phyloP scores from a whole-genome alignment of 805 yeast genomes.

The Candida quercuum region DNA sequence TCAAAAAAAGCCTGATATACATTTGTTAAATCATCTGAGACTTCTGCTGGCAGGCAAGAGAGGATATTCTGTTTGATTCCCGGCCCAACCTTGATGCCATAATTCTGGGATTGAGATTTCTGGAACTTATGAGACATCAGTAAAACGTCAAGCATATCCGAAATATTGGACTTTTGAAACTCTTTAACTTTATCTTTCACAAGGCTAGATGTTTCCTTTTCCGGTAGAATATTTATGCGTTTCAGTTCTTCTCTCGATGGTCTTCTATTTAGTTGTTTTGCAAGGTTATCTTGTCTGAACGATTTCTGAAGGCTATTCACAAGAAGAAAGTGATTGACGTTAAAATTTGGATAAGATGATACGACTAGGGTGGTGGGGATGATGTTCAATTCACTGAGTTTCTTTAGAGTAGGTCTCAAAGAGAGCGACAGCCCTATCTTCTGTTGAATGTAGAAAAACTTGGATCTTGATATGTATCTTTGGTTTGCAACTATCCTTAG shows the following conservation, averaged over 20 bases:
- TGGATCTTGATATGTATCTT: constrained; percentile 16
- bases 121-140: constrained; percentile 14
- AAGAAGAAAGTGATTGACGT: constrained; percentile 4
- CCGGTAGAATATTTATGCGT: constrained; percentile 14
- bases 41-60: constrained; percentile 1
- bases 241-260: constrained; percentile 16
- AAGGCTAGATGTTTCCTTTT: constrained; percentile 4
- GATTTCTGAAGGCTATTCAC: constrained; percentile 10
- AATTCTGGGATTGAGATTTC: constrained; percentile 1
- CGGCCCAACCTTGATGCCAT: background rate
- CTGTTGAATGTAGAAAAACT: constrained; percentile 16
- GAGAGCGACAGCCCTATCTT: constrained; percentile 15
- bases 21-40: constrained; percentile 6
- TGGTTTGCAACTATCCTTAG: constrained; percentile 15
- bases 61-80: too few relatives aligned
- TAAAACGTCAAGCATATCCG: constrained; percentile 13
- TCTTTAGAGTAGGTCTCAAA: constrained; percentile 10
- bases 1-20: constrained; percentile 4
- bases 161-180: constrained; percentile 11
- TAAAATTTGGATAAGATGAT: constrained; percentile 1
- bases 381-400: constrained; percentile 14
- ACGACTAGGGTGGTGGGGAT: constrained; percentile 11
- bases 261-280: constrained; percentile 16
- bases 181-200: constrained; percentile 9
- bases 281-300: constrained; percentile 13